These are phyloP conservation scores for Daldinia concentrica DNA, from an alignment of 495 filamentous ascomycete species.

Conservation along the genomic window DNA sequence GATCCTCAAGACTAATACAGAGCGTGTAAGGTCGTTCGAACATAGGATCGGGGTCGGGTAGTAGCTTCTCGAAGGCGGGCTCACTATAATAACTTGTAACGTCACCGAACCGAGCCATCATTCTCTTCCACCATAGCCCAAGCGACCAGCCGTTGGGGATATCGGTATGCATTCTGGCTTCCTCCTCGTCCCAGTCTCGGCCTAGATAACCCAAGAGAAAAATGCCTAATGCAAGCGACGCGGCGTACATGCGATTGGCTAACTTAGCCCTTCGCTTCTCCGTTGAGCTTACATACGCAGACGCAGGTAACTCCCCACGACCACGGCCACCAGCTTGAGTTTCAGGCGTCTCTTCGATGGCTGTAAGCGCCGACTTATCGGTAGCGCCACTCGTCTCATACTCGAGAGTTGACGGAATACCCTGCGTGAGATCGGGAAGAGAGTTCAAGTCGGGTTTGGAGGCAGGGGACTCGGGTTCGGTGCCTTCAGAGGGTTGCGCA, in stretches of 20 bases:
- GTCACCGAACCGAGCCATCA: slow-evolving; percentile 74
- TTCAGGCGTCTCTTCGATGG: slow-evolving; percentile 66
- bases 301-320: slow-evolving; percentile 74
- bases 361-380: slow-evolving; percentile 58
- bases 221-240: slow-evolving; percentile 59
- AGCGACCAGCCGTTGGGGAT: slow-evolving; percentile 70
- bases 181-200: slow-evolving; percentile 80
- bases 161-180: slow-evolving; percentile 73
- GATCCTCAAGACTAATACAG: slow-evolving; percentile 89
- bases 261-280: slow-evolving; percentile 79
- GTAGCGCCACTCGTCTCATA: slow-evolving; percentile 67
- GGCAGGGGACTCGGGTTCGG: slow-evolving; percentile 44
- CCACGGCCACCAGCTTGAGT: slow-evolving; percentile 59
- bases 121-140: slow-evolving; percentile 78
- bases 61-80: slow-evolving; percentile 90
- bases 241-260: slow-evolving; percentile 71
- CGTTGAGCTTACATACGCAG: slow-evolving; percentile 87
- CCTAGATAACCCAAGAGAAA: slow-evolving; percentile 71
- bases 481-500: slow-evolving; percentile 26
- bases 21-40: slow-evolving; percentile 91
- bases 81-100: slow-evolving; percentile 92
- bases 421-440: slow-evolving; percentile 87
- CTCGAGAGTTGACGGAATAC: slow-evolving; percentile 90
- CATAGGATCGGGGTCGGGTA: slow-evolving; percentile 85
- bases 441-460: slow-evolving; percentile 60